Base-by-base conservation (phyloP, 2,329 filamentous ascomycete species). In the Rachicladosporium sp. region DNA sequence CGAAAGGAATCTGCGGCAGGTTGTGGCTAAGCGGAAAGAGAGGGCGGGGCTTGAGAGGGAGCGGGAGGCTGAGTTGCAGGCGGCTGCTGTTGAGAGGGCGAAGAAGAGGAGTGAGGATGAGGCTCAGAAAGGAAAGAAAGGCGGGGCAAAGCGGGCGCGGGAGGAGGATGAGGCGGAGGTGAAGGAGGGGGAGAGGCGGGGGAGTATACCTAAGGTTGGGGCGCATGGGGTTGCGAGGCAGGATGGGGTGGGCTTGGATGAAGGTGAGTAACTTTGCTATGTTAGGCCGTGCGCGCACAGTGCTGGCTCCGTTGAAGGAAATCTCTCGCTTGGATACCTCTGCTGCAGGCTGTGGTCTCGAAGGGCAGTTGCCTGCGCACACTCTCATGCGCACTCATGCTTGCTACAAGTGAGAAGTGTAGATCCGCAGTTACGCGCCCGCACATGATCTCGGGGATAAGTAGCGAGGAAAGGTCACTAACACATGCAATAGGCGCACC, bases 141-240 rank as follows among this genome's bases (percentile, higher is more conserved):
- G 42, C 31, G 41, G 40, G 3, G 45, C 42, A 33, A 56, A 56
- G 49, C 44, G 51, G 21, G 50, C 43, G 37, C 50, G 49, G 29
- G 55, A 55, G 65, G 54, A 57, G 37, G 31, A 35, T 11, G 38
- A 52, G 50, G 43, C 52, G 69, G 74, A 55, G 64, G 62, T 31
- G 64, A 68, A 15, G 87, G 88, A 59, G 71, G 81, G 48, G 87
- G 87, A 84, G 66, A 78, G 82, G 57, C 87, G 86, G 63, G 82
- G 80, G 43, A 69, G 74, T 33, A 38, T 53, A 43, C 53, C 54
- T 4, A 67, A 69, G 29, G 70, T 77, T 46, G 78, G 78, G 34
- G 76, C 77, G 10, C 78, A 80, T 61, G 73, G 71, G 38, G 42
- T 80, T 21, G 70, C 74, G 8, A 65, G 75, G 46, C 78, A 82